These are phyloP conservation scores for Pouteria glomerata DNA, from an alignment of 148 eudicot species.

Conservation along the genomic window DNA sequence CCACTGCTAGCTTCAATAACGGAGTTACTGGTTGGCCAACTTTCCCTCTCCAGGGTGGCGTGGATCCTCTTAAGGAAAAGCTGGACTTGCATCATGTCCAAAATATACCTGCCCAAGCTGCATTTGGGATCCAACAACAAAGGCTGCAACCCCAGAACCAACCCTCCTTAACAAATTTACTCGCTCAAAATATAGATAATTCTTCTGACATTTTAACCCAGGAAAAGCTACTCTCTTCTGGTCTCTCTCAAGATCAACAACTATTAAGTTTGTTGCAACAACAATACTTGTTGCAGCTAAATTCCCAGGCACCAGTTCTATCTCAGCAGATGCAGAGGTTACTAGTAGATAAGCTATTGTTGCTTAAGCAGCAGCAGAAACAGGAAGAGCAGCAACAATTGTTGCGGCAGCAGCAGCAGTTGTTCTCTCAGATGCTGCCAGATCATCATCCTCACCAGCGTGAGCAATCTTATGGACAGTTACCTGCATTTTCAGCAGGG, in stretches of 20 bases:
- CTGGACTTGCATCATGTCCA: slow-evolving; percentile 51
- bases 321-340: slow-evolving; percentile 57
- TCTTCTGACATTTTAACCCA: slow-evolving; percentile 32
- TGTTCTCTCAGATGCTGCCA: slow-evolving; percentile 67
- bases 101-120: slow-evolving; percentile 48
- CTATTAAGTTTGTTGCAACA: slow-evolving; percentile 70
- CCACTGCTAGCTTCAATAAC: slow-evolving; percentile 37
- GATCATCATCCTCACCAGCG: slow-evolving; percentile 59
- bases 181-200: slow-evolving; percentile 49
- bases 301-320: slow-evolving; percentile 52
- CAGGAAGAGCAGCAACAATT: slow-evolving; percentile 75
- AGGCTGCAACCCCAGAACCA: slow-evolving; percentile 61
- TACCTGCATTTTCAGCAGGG: slow-evolving; percentile 41
- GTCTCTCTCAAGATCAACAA: slow-evolving; percentile 75
- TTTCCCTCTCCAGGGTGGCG: slow-evolving; percentile 47
- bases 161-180: slow-evolving; percentile 38
- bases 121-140: slow-evolving; percentile 54
- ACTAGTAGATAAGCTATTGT: slow-evolving; percentile 69
- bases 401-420: slow-evolving; percentile 65
- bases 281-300: slow-evolving; percentile 67
- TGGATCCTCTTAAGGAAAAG: slow-evolving; percentile 52
- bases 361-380: slow-evolving; percentile 75
- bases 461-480: slow-evolving; percentile 45
- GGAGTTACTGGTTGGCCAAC: slow-evolving; percentile 56
- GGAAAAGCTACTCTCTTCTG: slow-evolving; percentile 66